Evolutionary conservation across 2,329 filamentous ascomycete species (phyloP), one percentile per base, ranked within the genome.

Genomic region (Fusarium luffae): DNA sequence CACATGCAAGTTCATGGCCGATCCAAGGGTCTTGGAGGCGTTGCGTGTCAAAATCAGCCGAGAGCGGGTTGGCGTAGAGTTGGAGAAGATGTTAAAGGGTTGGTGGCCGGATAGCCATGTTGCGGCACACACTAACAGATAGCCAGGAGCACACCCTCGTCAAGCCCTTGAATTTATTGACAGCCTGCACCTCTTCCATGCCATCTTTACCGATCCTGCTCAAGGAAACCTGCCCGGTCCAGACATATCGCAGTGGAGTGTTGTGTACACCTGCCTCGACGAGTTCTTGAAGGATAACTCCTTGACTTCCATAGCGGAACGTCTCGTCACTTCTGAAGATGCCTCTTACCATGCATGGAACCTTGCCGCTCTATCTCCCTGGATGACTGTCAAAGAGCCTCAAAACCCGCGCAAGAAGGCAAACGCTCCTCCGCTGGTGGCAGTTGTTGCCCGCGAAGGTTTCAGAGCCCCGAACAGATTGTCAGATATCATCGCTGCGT

Each of bases 81-180:
- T 98, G 5, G 92, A 95, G 76, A 98, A 98, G 84, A 97, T 97
- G 90, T 83, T 98, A 19, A 91, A 89, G 79, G 92, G 92, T 87
- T 63, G 28, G 27, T 25, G 34, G 10, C 19, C 25, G 23, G 16
- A 19, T 12, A 32, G 14, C 13, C 7, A 37, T 32, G 23, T 23
- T 11, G 12, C 8, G 28, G 7, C 11, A 32, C 16, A 19, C 37
- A 54, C 61, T 69, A 40, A 70, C n/a, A 16, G 11, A 23, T 41
- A 46, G 85, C 25, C 16, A 75, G 89, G 86, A 34, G 85, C 86
- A 13, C 83, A 89, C 72, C 90, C 92, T 10, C 81, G 82, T 51
- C 82, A 83, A 70, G 85, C 92, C 10, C 80, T 94, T n/a, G 79
- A 85, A 27, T 83, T 92, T 14, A 88, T 95, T 43, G 83, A 93